Base-by-base conservation (phyloP, 495 filamentous ascomycete species). In the Terfezia claveryi region DNA sequence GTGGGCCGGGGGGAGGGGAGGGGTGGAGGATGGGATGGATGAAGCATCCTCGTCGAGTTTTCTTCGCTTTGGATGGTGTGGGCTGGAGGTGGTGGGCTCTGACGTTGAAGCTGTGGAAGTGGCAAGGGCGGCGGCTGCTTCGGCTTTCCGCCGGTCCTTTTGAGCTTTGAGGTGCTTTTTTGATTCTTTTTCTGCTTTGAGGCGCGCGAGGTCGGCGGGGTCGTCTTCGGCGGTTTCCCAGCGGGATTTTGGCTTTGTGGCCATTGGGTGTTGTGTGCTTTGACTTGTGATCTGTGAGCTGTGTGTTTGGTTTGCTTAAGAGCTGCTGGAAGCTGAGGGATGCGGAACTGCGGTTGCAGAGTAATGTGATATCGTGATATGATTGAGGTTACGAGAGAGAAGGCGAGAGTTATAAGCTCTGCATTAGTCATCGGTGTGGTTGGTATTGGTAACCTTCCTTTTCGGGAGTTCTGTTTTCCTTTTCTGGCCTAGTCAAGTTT, bases 221-320 rank as follows among this genome's bases (percentile, higher is more conserved):
- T 89, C 83, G 58, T 85, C 86, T 55, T 78, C 80, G 54, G 81
- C 77, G 63, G 85, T 74, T 56, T 83, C 86, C 91, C 91, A 98
- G 62, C 91, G 80, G 50, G 41, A 46, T 20, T 46, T 46, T 4
- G 27, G 27, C 17, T 46, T 14, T 4, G 41, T 46, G 12, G 41
- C 4, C 41, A 46, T 46, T 14, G 41, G 41, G 41, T 32, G 41
- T 8, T 46, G 41, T 6, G 41, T 46, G 41, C 0, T 46, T n/a
- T n/a, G n/a, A n/a, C n/a, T n/a, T n/a, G n/a, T n/a, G n/a, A n/a
- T n/a, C n/a, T n/a, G 4, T 46, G 38, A 20, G 20, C 20, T 20
- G 20, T 20, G 20, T 1, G 20, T 20, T 1, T 32, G 27, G 27
- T 32, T 32, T 32, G 27, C 7, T 32, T 20, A 20, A 1, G 20